Percentiles rank a stretch among this genome's conserved stretches.
phyloP scores from a whole-genome alignment of 352 stramenopile genomes.

The Pythium plurisporium region DNA sequence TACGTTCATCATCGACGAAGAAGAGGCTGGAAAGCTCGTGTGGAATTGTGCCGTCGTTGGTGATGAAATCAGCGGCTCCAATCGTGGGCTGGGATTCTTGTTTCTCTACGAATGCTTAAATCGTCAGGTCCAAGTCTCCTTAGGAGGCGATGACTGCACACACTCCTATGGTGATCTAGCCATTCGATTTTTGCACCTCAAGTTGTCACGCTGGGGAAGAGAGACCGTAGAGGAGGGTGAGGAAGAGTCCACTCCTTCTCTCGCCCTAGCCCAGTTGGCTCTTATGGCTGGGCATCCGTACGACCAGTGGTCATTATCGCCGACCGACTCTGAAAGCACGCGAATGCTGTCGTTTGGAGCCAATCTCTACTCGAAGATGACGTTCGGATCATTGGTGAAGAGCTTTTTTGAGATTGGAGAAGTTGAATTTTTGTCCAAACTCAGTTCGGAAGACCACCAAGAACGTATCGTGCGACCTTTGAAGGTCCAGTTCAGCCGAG shows the following conservation, averaged over 20 bases:
- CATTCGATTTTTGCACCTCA: constrained; percentile 75
- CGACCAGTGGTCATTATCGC: constrained; percentile 50
- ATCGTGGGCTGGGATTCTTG: constrained; percentile 70
- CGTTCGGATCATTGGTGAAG: constrained; percentile 72
- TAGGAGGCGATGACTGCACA: constrained; percentile 70
- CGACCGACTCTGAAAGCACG: constrained; percentile 62
- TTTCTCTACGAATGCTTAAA: constrained; percentile 85
- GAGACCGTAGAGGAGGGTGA: constrained; percentile 83
- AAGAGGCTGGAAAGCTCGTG: constrained; percentile 72
- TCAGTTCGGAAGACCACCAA: constrained; percentile 56
- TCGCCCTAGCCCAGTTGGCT: constrained; percentile 71
- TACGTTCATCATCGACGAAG: constrained; percentile 69
- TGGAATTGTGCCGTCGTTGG: constrained; percentile 81
- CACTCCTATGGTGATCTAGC: constrained; percentile 75
- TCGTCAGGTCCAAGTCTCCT: constrained; percentile 50
- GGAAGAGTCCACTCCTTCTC: constrained; percentile 70
- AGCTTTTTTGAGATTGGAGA: constrained; percentile 79
- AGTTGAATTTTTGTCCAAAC: constrained; percentile 55
- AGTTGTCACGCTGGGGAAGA: constrained; percentile 78
- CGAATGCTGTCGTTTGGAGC: constrained; percentile 67
- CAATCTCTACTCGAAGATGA: constrained; percentile 81
- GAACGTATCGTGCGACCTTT: constrained; percentile 45
- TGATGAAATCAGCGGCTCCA: constrained; percentile 79
- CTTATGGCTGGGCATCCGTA: constrained; percentile 59
- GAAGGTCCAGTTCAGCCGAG: constrained; percentile 59